These are phyloP conservation scores for Psilocybe tampanensis DNA, from an alignment of 768 basidiomycete species.

Conservation along the genomic window DNA sequence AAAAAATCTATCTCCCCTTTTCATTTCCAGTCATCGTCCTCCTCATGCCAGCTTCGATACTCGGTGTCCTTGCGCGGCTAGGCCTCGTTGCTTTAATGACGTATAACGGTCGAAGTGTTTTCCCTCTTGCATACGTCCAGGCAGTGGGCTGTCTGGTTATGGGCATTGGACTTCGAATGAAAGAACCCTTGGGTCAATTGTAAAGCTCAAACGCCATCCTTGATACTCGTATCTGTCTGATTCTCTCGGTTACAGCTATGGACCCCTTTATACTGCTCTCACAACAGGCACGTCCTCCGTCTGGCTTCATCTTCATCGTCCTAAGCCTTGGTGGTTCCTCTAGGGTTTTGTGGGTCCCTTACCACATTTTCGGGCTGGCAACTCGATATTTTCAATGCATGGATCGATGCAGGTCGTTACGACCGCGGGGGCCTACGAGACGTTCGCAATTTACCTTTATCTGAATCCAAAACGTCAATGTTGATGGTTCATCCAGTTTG, in stretches of 20 bases:
- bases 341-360: constrained; percentile 93
- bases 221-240: constrained; percentile 3
- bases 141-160: constrained; percentile 89
- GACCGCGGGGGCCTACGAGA: constrained; percentile 68
- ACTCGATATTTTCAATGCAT: constrained; percentile 82
- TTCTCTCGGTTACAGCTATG: constrained; percentile 58
- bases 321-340: background rate
- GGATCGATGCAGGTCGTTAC: constrained; percentile 66
- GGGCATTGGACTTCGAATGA: constrained; percentile 76
- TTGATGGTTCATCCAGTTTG: constrained; percentile 51
- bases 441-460: constrained; percentile 45
- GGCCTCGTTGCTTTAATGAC: constrained; percentile 74
- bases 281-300: constrained; percentile 66
- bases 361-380: constrained; percentile 99
- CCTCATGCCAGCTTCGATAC: constrained; percentile 79
- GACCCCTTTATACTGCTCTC: constrained; percentile 83
- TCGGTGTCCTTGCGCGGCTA: constrained; percentile 83
- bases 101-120: constrained; percentile 77
- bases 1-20: constrained; percentile 48
- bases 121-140: constrained; percentile 84
- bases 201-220: constrained; percentile 39
- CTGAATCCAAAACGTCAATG: background rate
- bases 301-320: background rate
- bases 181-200: constrained; percentile 74
- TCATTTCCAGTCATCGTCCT: constrained; percentile 68